Percentiles rank a stretch among this genome's conserved stretches.
Evolutionary conservation across 805 yeast genomes (phyloP).

Genomic region (Pichia pseudocactophila): DNA sequence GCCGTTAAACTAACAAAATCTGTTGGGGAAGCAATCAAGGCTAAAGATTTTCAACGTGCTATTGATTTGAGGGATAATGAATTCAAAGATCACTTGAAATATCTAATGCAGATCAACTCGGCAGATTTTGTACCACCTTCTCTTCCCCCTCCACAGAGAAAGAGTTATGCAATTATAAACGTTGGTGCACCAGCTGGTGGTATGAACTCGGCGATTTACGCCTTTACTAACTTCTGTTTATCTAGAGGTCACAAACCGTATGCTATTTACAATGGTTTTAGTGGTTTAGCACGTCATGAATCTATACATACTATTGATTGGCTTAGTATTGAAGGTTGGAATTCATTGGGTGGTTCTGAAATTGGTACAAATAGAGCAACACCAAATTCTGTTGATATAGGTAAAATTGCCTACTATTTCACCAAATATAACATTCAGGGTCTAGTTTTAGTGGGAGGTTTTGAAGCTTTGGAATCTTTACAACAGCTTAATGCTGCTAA

Average conservation of each 20-base stretch:
- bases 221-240: constrained; percentile 66
- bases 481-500: constrained; percentile 57
- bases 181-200: constrained; percentile 81
- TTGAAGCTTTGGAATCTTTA: constrained; percentile 69
- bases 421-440: constrained; percentile 65
- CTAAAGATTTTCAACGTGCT: constrained; percentile 60
- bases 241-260: constrained; percentile 66
- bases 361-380: constrained; percentile 71
- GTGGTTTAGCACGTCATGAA: constrained; percentile 59
- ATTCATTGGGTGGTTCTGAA: constrained; percentile 69
- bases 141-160: constrained; percentile 43
- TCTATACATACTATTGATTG: constrained; percentile 51
- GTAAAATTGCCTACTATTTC: constrained; percentile 63
- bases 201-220: constrained; percentile 67
- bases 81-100: constrained; percentile 54
- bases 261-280: constrained; percentile 68
- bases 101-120: constrained; percentile 56
- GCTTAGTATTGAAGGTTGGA: constrained; percentile 69
- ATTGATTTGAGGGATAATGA: constrained; percentile 64
- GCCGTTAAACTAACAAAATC: constrained; percentile 64
- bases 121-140: constrained; percentile 60
- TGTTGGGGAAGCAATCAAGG: constrained; percentile 61
- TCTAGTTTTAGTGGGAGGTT: constrained; percentile 69
- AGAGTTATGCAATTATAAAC: constrained; percentile 61
- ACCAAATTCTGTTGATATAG: constrained; percentile 58